These are phyloP conservation scores for Ceratobasidium sp. DNA, from an alignment of 1,284 basidiomycete species.

Conservation along the genomic window DNA sequence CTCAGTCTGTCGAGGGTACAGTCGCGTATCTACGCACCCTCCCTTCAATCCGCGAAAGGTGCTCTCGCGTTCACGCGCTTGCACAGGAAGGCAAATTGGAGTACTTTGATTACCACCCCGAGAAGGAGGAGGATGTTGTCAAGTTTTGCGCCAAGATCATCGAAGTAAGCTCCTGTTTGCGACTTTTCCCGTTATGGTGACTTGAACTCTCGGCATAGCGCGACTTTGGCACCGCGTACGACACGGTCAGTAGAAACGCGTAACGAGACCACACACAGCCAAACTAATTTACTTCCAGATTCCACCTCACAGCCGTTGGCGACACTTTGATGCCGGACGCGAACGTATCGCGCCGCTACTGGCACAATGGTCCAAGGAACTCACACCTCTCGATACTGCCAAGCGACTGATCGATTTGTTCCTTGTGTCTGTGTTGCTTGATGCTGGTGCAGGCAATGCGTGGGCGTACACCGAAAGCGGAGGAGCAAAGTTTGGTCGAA, in stretches of 20 bases:
- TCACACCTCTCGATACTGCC: conserved; percentile 64
- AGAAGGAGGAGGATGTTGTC: conserved; percentile 74
- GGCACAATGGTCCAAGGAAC: conserved; percentile 59
- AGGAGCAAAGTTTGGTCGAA: conserved; percentile 69
- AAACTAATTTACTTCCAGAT: conserved; percentile 59
- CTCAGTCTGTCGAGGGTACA: conserved; percentile 2
- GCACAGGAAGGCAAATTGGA: conserved; percentile 75
- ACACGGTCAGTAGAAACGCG: conserved; percentile 54
- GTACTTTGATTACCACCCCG: conserved; percentile 86
- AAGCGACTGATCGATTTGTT: conserved; percentile 87
- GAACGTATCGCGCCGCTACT: conserved; percentile 68
- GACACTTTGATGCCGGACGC: conserved; percentile 78
- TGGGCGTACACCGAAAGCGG: conserved; percentile 80
- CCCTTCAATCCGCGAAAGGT: conserved; percentile 86
- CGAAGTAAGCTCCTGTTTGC: conserved; percentile 53
- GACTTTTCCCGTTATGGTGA: not conserved
- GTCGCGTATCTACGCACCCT: conserved; percentile 84
- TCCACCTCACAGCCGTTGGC: conserved; percentile 88
- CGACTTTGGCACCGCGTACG: conserved; percentile 78
- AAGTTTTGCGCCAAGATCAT: conserved; percentile 85
- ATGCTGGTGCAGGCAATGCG: conserved; percentile 86
- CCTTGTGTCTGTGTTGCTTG: conserved; percentile 90
- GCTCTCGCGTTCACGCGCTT: conserved; percentile 76
- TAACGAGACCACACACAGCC: not conserved
- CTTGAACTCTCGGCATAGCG: conserved; percentile 56